Percentiles rank a stretch among this genome's conserved stretches.
phyloP scores from a whole-genome alignment of 495 filamentous ascomycete species.

The Aspergillus asperescens region DNA sequence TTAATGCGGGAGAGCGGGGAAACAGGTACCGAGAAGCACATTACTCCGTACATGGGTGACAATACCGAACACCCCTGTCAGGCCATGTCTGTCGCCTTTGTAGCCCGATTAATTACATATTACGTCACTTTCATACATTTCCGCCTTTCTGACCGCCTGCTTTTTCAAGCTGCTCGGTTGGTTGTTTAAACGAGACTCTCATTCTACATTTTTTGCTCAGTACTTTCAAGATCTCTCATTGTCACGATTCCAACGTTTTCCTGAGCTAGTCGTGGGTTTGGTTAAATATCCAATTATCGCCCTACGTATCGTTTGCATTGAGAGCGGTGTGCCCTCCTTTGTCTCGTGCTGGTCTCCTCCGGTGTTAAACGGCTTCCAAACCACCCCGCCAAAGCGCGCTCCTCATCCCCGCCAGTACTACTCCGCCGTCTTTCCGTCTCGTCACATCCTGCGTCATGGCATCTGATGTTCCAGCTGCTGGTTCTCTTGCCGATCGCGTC shows the following conservation, averaged over 20 bases:
- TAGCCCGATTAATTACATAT: conserved; percentile 9
- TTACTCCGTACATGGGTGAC: conserved; percentile 18
- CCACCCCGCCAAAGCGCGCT: not conserved
- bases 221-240: not conserved
- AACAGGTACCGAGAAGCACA: conserved; percentile 2
- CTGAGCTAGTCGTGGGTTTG: not conserved
- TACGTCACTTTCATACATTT: conserved; percentile 9
- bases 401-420: not conserved
- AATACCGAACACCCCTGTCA: conserved; percentile 27
- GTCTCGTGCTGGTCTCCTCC: not conserved
- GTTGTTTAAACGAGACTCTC: conserved; percentile 9
- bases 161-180: conserved; percentile 1
- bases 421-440: not conserved
- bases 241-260: not conserved
- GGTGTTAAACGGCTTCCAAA: not conserved
- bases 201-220: conserved; percentile 12
- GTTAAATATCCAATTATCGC: not conserved
- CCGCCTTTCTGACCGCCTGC: conserved; percentile 4
- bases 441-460: conserved; percentile 24
- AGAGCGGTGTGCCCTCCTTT: not conserved
- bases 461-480: conserved; percentile 28
- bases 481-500: conserved; percentile 60
- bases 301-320: not conserved
- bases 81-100: conserved; percentile 18
- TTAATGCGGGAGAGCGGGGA: conserved; percentile 32